Conservation (phyloP, 179 eudicot species). For the Spergularia azorica region DNA sequence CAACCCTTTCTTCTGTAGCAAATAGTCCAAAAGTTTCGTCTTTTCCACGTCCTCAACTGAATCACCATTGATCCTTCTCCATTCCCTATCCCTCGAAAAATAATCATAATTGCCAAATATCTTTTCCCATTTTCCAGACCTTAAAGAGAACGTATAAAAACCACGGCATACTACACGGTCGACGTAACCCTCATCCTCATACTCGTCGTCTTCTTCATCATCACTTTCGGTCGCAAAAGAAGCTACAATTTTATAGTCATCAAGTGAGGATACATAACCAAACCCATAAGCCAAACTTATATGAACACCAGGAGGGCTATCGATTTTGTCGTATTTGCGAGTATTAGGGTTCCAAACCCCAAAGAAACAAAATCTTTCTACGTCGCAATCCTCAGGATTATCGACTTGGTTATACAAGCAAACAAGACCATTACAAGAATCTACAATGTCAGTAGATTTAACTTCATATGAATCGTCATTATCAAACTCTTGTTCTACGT, state of each 20-base stretch:
- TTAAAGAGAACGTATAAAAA: not conserved
- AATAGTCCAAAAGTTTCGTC: not conserved
- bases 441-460: not conserved
- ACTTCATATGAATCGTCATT: not conserved
- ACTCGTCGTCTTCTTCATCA: too few relatives aligned
- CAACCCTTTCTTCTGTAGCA: not conserved
- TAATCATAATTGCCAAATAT: not conserved
- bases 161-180: not conserved
- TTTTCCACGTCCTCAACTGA: not conserved
- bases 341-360: not conserved
- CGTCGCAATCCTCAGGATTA: too few relatives aligned
- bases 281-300: not conserved
- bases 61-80: not conserved
- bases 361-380: too few relatives aligned
- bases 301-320: not conserved
- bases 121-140: not conserved
- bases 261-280: not conserved
- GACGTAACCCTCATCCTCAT: not conserved
- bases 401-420: not conserved
- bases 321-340: not conserved
- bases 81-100: not conserved
- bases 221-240: not conserved
- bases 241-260: not conserved
- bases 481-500: not conserved
- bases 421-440: not conserved